Percentiles rank a stretch among this genome's conserved stretches.
phyloP scores from a whole-genome alignment of 495 filamentous ascomycete species.

The Podospora australis region DNA sequence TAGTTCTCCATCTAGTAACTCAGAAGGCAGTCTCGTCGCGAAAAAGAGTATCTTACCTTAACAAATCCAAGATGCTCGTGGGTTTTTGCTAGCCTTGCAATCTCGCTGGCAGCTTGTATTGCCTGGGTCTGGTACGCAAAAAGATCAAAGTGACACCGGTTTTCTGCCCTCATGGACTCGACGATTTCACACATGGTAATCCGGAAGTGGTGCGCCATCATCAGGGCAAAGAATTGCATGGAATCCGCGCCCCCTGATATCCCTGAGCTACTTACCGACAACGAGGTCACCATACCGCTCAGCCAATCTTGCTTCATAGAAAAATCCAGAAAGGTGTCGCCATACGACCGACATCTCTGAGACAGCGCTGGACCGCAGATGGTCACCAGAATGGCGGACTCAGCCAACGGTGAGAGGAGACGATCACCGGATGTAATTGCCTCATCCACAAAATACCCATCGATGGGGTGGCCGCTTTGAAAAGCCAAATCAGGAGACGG shows the following conservation, averaged over 20 bases:
- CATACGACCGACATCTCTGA: slow-evolving; percentile 27
- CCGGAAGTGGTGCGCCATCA: slow-evolving; percentile 39
- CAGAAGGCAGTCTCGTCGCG: background rate
- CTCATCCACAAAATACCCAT: slow-evolving; percentile 39
- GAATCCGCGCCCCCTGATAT: slow-evolving; percentile 36
- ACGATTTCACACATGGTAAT: slow-evolving; percentile 36
- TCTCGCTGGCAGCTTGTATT: slow-evolving; percentile 32
- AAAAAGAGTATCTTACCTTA: slow-evolving; percentile 25
- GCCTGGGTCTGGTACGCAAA: slow-evolving; percentile 30
- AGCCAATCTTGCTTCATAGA: slow-evolving; percentile 46
- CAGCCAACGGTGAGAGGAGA: slow-evolving; percentile 37
- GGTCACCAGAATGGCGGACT: slow-evolving; percentile 43
- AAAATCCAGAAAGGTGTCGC: slow-evolving; percentile 27
- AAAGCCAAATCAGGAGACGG: slow-evolving; percentile 46
- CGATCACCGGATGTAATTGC: slow-evolving; percentile 32
- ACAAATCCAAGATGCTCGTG: slow-evolving; percentile 40
- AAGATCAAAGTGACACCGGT: slow-evolving; percentile 20
- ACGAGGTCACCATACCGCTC: slow-evolving; percentile 28
- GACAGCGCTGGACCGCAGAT: slow-evolving; percentile 42
- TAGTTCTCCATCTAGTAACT: slow-evolving; percentile 4
- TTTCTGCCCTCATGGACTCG: slow-evolving; percentile 15
- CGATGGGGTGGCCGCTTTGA: slow-evolving; percentile 40
- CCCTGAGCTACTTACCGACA: slow-evolving; percentile 28
- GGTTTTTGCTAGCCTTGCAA: slow-evolving; percentile 34
- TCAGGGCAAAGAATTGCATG: slow-evolving; percentile 38